Base-by-base conservation (phyloP, 1,284 basidiomycete genomes). In the Phylloporus sp. region DNA sequence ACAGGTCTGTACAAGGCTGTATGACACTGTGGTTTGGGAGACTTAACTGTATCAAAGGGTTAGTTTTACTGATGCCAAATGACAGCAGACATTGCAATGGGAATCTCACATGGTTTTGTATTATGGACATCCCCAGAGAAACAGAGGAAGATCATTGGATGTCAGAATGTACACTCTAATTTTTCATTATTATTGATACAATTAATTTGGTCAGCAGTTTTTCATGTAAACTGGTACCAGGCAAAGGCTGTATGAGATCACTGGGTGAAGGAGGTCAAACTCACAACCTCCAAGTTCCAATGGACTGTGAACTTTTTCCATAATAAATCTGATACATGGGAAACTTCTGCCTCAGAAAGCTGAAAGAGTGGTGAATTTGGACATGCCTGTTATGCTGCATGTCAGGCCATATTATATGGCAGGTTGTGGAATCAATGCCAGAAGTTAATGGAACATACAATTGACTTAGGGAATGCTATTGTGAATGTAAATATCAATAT, bases 51-150 rank as follows among this genome's bases (percentile, higher is more conserved):
- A 32, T 7, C 32, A 32, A 32, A 7, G 32, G 32, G 32, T 32
- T 32, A 7, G 32, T 32, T 32, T 32, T 32, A 32, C 32, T 32
- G 7, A 32, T 32, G 32, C n/a, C n/a, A n/a, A 32, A 60, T 47
- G 59, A 43, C 3, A 60, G 59, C 7, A 12, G 7, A 5, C 41
- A 47, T 47, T 8, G 29, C 0, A 20, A 20, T 4, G 45, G 25
- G 17, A 61, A 61, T n/a, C 60, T 61, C 2, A 19, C 59, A 12
- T 61, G 60, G 60, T 49, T 61, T 15, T 61, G 60, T 43, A 17
- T 25, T 37, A 47, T 67, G 32, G 58, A 66, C 25, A 41, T 67
- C 2, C 41, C 32, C 0, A 12, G 23, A 5, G 49, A 66, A 5
- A 53, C n/a, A 0, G 41, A 60, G 1, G 27, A 1, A 2, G 37